Base-by-base conservation (phyloP, 2,329 filamentous ascomycete species). In the Mycosphaerella sp. region DNA sequence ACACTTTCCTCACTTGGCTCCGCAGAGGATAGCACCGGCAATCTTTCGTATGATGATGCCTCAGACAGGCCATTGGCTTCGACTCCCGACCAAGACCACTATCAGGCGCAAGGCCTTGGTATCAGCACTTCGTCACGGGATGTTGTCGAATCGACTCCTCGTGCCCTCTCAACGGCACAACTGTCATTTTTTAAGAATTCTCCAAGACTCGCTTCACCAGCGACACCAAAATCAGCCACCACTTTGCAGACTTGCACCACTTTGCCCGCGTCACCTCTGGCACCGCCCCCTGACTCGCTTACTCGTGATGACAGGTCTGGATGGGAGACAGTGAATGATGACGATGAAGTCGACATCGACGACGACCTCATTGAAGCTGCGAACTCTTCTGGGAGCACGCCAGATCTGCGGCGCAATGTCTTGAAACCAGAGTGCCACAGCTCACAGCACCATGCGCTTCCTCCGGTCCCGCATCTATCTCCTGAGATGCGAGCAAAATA, bases 331-430 rank as follows among this genome's bases (percentile, higher is more conserved):
- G 26, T 50, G 29, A 12, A 29, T 21, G 48, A 41, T 34, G 48
- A 51, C 39, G 48, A 51, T 10, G 48, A 51, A 36, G 17, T 51
- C 10, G 45, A 46, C 14, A 42, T 53, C 12, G 45, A 46, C 23
- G 54, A 56, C 36, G 54, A 53, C 40, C 49, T 56, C 9, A 47
- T 52, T 6, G 54, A 47, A 29, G 44, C 34, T 36, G 54, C 44
- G 29, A 52, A 52, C 26, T 40, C 38, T 10, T 26, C 21, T 14
- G 45, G 45, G 21, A 32, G 34, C 32, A 56, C 48, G 11, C 45
- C 54, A 17, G 48, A 47, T 23, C 29, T 48, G 32, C 39, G 49
- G 26, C 48, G 44, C 4, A 47, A 40, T 11, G 45, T 41, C 11
- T 11, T 41, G 26, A 45, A 48, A 3, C 17, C 26, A 2, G 45